Evolutionary conservation across 805 yeast genomes (phyloP).

Genomic region (Ogataea nakhonphanomensis): DNA sequence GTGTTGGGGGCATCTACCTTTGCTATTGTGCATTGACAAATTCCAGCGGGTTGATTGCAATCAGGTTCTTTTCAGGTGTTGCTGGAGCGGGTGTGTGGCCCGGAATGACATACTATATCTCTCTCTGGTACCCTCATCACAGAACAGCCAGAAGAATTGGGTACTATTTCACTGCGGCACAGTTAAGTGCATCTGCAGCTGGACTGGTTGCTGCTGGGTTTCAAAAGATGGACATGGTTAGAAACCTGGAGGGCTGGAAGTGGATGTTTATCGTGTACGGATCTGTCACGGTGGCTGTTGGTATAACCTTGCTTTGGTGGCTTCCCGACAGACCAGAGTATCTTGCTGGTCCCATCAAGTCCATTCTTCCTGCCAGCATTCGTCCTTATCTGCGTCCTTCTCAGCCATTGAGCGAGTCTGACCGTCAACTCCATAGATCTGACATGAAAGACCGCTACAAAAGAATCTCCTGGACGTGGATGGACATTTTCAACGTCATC

Average conservation of each 20-base stretch:
- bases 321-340: conserved; percentile 72
- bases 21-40: conserved; percentile 65
- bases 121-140: conserved; percentile 81
- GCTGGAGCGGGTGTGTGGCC: conserved; percentile 92
- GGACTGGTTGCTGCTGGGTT: conserved; percentile 87
- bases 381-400: conserved; percentile 23
- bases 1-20: conserved; percentile 74
- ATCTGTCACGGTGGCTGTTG: conserved; percentile 58
- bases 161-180: conserved; percentile 89
- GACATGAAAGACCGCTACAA: conserved; percentile 58
- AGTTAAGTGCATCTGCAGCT: conserved; percentile 83
- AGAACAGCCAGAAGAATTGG: conserved; percentile 78
- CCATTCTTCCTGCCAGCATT: conserved; percentile 19
- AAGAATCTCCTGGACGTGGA: conserved; percentile 51
- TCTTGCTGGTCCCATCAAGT: conserved; percentile 14
- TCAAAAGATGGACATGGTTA: conserved; percentile 70
- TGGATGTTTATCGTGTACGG: conserved; percentile 85
- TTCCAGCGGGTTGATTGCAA: conserved; percentile 61
- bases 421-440: conserved; percentile 50
- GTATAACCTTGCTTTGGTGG: conserved; percentile 73
- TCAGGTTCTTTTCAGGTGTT: conserved; percentile 68
- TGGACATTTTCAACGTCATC: conserved; percentile 52
- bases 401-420: conserved; percentile 52
- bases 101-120: conserved; percentile 78
- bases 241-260: conserved; percentile 79